Percentiles rank a stretch among this genome's conserved stretches.
Conservation (phyloP, 768 basidiomycete genomes). For the Coprinopsis marcescibilis region DNA sequence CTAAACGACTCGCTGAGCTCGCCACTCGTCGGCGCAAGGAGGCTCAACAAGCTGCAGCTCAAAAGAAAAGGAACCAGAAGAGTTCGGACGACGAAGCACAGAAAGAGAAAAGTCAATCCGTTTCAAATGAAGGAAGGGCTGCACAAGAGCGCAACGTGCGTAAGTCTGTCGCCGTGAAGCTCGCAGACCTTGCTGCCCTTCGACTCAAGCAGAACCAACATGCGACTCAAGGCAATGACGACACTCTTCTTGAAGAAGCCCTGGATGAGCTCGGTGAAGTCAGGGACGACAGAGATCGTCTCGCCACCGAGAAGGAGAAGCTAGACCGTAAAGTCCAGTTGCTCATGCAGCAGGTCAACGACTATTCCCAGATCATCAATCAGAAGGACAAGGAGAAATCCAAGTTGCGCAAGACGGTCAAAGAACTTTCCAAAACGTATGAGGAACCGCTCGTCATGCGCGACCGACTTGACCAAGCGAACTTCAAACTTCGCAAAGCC, state of each 20-base stretch:
- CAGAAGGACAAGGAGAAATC: not conserved
- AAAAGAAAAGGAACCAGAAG: not conserved
- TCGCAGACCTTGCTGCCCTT: too few relatives aligned
- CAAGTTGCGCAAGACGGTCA: not conserved
- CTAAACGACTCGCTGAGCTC: not conserved
- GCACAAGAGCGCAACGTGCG: too few relatives aligned
- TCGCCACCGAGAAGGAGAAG: not conserved
- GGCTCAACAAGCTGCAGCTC: not conserved
- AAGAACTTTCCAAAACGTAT: not conserved
- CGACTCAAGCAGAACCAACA: too few relatives aligned
- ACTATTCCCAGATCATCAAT: not conserved
- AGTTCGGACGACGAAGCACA: too few relatives aligned
- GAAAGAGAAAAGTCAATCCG: too few relatives aligned
- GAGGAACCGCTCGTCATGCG: constrained; percentile 1
- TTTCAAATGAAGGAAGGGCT: too few relatives aligned
- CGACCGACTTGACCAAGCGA: constrained; percentile 10
- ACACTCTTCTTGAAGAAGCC: too few relatives aligned
- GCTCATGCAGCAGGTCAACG: not conserved
- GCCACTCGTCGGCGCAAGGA: not conserved
- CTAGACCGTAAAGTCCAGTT: not conserved
- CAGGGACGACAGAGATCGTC: not conserved
- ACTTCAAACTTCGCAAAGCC: constrained; percentile 12
- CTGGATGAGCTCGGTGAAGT: not conserved
- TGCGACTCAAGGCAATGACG: too few relatives aligned
- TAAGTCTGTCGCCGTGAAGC: too few relatives aligned